Base-by-base conservation (phyloP, 345 rosid genomes). In the Orychophragmus violaceus region DNA sequence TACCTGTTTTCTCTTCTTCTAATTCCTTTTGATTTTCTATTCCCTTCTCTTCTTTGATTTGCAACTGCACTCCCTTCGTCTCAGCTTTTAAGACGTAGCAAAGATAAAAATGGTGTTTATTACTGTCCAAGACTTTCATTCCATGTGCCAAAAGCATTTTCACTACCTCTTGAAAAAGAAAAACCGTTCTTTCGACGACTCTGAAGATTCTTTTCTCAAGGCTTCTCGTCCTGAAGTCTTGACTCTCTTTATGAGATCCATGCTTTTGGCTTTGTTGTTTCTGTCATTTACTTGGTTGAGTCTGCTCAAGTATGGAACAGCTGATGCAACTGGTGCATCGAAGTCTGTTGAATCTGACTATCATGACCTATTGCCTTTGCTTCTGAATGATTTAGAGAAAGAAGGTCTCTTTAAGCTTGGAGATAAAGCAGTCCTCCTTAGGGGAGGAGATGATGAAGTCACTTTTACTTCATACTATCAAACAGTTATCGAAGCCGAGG, bases 321-420 rank as follows among this genome's bases (percentile, higher is more conserved):
- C 56, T 9, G 24, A 28, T 27, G 48, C 53, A 45, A 23, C 29
- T 1, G 33, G 22, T 39, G 14, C 59, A 37, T 1, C 62, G 54
- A 65, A 72, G n/a, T 41, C 62, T 32, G 65, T 61, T 12, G 79
- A 18, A 5, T 44, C 61, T 8, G 44, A 42, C 36, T 66, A 69
- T 54, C 30, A 67, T 11, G 72, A 70, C 12, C 3, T 32, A 28
- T 55, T 81, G 22, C 75, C 87, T n/a, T 61, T 62, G 48, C 70
- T 91, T 42, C 79, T 82, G 19, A 76, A 23, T 3, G 89, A 86
- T 70, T 69, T 85, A 44, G 77, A 74, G 45, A 88, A 79, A 28
- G 87, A 88, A 82, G 88, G 91, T 59, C 74, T 88, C 5, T 28
- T 78, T 11, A 79, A 59, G 68, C 2, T 25, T 0, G 82, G 86